Conservation (phyloP, 2,329 filamentous ascomycete genomes). For the Penicillium sp. region DNA sequence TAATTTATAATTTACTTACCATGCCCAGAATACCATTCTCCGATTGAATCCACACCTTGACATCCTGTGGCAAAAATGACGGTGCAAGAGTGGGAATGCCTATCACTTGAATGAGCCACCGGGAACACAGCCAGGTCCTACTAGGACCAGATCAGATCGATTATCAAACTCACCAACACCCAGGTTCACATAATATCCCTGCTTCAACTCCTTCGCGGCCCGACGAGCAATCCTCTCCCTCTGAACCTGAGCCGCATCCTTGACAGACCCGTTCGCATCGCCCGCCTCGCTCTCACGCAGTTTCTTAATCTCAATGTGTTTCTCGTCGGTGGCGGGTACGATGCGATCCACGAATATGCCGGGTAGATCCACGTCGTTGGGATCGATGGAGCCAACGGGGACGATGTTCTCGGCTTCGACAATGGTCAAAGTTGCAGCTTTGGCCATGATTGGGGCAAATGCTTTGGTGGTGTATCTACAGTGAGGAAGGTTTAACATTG, state of each 20-base stretch:
- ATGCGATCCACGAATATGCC: constrained; percentile 84
- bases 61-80: constrained; percentile 68
- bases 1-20: constrained; percentile 25
- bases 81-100: constrained; percentile 87
- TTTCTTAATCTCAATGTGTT: constrained; percentile 73
- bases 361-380: constrained; percentile 75
- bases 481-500: not conserved
- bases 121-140: not conserved
- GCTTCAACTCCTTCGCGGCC: constrained; percentile 78
- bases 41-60: constrained; percentile 80
- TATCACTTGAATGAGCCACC: constrained; percentile 17
- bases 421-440: constrained; percentile 75
- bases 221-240: constrained; percentile 70
- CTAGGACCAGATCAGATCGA: not conserved
- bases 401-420: constrained; percentile 88
- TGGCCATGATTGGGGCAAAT: constrained; percentile 77
- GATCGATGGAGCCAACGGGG: constrained; percentile 70
- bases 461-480: constrained; percentile 69
- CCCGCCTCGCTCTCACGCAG: constrained; percentile 50
- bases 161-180: constrained; percentile 35
- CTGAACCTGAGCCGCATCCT: constrained; percentile 40
- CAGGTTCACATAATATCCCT: constrained; percentile 47
- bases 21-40: constrained; percentile 87
- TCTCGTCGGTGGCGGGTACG: constrained; percentile 71
- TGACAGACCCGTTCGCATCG: constrained; percentile 41